Evolutionary conservation across 805 yeast genomes (phyloP).

Genomic region (Lipomyces lipofer): DNA sequence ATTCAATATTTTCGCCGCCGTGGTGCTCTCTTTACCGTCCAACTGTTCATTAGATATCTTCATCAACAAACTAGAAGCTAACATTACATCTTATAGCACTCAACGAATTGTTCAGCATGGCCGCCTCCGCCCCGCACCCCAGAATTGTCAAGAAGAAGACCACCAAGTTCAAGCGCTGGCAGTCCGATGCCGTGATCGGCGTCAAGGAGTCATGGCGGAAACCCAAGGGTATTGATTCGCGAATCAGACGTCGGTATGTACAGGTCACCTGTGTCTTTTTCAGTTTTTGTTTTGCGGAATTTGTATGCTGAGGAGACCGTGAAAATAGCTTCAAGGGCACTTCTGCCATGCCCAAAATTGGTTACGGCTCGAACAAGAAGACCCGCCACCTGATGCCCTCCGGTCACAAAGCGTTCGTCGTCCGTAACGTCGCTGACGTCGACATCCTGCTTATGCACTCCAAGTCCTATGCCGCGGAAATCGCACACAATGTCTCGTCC

Average conservation of each 20-base stretch:
- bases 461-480: constrained; percentile 99
- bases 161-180: constrained; percentile 99
- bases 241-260: constrained; percentile 81
- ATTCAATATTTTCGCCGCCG: too few relatives aligned
- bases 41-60: too few relatives aligned
- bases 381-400: constrained; percentile 94
- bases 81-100: too few relatives aligned
- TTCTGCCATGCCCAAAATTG: constrained; percentile 98
- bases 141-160: constrained; percentile 99
- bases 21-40: too few relatives aligned
- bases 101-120: too few relatives aligned
- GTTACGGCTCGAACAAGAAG: constrained; percentile 99
- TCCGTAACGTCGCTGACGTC: constrained; percentile 88
- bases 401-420: constrained; percentile 97
- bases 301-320: neutral
- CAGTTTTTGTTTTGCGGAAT: neutral
- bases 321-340: constrained; percentile 83
- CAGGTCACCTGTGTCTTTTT: too few relatives aligned
- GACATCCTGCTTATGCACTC: constrained; percentile 96
- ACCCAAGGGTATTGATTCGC: constrained; percentile 99
- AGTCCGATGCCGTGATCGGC: constrained; percentile 99
- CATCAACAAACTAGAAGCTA: too few relatives aligned
- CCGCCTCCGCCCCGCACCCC: constrained; percentile 97
- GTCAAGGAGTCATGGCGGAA: constrained; percentile 99
- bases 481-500: constrained; percentile 97